Evolutionary conservation across 305 asterid species (phyloP).

Genomic region (Rubia peregrina): DNA sequence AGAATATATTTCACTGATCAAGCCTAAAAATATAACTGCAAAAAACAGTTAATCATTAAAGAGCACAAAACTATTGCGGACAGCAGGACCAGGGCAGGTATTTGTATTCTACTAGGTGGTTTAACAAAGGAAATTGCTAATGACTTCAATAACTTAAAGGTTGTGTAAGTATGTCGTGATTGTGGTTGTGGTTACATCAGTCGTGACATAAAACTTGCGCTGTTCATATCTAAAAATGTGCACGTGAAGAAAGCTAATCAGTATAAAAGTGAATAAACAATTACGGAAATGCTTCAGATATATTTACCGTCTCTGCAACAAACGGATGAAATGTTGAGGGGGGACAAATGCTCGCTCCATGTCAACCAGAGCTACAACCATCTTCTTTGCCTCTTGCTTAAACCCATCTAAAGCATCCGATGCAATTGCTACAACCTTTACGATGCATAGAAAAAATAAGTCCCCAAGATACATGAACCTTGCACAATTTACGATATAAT

Average conservation of each 20-base stretch:
- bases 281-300: conserved; percentile 6
- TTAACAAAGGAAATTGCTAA: too few relatives aligned
- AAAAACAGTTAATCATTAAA: too few relatives aligned
- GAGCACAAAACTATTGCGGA: too few relatives aligned
- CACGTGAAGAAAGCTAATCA: neutral
- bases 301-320: conserved; percentile 90
- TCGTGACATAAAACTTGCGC: neutral
- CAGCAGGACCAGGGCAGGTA: too few relatives aligned
- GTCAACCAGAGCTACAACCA: conserved; percentile 99
- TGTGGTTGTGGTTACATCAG: too few relatives aligned
- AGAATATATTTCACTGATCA: too few relatives aligned
- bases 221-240: neutral
- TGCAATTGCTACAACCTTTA: conserved; percentile 79
- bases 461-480: neutral
- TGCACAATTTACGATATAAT: neutral
- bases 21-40: too few relatives aligned
- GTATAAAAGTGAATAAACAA: neutral
- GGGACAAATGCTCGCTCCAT: conserved; percentile 99
- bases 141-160: too few relatives aligned
- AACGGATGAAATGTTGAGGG: conserved; percentile 93
- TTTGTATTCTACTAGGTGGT: too few relatives aligned
- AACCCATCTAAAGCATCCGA: conserved; percentile 87
- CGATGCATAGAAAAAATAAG: conserved; percentile 13
- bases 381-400: conserved; percentile 77
- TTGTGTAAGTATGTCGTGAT: too few relatives aligned